Percentiles rank a stretch among this genome's conserved stretches.
Conservation (phyloP, 805 yeast species). For the Saccharomycopsis selenospora region DNA sequence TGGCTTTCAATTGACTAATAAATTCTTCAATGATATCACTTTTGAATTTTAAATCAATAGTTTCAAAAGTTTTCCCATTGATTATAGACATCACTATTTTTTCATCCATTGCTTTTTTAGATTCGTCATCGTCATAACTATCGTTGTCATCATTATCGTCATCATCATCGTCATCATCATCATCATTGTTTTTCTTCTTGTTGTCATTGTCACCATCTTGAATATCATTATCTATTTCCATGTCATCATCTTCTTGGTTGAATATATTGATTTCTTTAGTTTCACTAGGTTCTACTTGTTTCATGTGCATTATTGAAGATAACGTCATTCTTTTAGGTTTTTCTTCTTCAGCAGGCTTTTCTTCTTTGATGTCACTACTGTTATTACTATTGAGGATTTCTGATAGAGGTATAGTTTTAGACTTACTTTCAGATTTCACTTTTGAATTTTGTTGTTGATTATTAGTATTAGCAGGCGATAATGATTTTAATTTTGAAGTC, state of each 20-base stretch:
- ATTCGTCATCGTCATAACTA: constrained; percentile 16
- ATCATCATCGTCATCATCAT: not conserved
- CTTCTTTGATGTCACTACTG: not conserved
- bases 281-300: not conserved
- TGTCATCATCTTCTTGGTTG: not conserved
- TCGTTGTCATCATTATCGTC: constrained; percentile 18
- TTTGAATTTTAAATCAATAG: constrained; percentile 1
- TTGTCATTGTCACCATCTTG: not conserved
- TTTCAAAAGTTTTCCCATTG: not conserved
- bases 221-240: not conserved
- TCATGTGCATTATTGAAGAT: not conserved
- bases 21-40: constrained; percentile 1
- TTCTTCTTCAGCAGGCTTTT: not conserved
- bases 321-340: constrained; percentile 1
- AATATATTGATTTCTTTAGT: not conserved
- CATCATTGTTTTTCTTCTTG: not conserved
- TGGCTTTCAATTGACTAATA: not conserved
- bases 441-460: not conserved
- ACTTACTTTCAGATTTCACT: not conserved
- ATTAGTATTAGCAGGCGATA: not conserved
- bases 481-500: not conserved
- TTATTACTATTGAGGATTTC: not conserved
- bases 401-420: not conserved
- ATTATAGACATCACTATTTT: constrained; percentile 12
- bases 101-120: constrained; percentile 8